Percentiles rank a stretch among this genome's conserved stretches.
These are phyloP conservation scores for Aegle marmelos DNA, from an alignment of 345 rosid species.

Conservation along the genomic window DNA sequence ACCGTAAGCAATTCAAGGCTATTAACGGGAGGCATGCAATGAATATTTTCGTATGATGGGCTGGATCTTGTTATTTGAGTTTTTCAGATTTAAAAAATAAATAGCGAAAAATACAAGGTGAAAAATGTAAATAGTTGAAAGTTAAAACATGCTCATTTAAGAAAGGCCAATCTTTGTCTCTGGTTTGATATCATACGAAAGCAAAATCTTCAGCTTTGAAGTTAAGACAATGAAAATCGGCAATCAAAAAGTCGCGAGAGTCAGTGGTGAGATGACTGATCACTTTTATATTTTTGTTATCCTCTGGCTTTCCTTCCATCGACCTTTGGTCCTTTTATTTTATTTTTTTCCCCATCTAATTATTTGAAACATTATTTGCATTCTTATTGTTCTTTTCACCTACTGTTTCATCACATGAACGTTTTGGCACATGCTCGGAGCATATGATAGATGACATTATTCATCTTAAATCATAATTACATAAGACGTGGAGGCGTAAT, in stretches of 20 bases:
- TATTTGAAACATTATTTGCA: background rate
- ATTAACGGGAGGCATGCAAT: too few species aligned
- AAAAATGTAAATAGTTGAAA: background rate
- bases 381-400: background rate
- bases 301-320: background rate
- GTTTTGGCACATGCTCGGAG: too few species aligned
- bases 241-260: background rate
- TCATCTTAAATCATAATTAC: too few species aligned
- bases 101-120: background rate
- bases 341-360: background rate
- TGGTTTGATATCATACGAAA: background rate
- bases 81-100: too few species aligned
- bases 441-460: too few species aligned
- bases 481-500: too few species aligned
- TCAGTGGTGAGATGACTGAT: background rate
- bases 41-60: background rate
- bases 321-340: accelerated
- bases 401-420: background rate
- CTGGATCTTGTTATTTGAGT: background rate
- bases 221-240: background rate
- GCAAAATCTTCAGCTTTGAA: background rate
- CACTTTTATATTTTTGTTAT: background rate
- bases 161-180: background rate
- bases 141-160: background rate
- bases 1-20: too few species aligned